Base-by-base conservation (phyloP, 768 basidiomycete species). In the Cyclocybe cylindracea region DNA sequence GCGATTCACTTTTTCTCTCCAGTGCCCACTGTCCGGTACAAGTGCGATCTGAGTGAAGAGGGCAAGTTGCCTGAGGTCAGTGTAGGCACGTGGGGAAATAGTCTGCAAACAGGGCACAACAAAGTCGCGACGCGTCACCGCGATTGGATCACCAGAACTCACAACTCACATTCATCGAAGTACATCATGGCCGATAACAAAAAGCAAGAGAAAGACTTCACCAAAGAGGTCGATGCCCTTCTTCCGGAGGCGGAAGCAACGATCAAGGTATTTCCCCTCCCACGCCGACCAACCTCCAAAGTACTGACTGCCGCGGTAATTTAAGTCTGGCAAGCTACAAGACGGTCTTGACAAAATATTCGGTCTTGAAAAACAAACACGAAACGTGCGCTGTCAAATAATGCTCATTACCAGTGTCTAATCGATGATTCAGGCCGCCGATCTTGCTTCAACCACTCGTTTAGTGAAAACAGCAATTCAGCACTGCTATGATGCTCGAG, bases 291-390 rank as follows among this genome's bases (percentile, higher is more conserved):
- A 46, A 40, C 29, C 19, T 18, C 24, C 24, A 24, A 11, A 2
- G 16, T 29, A 14, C 32, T 50, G 13, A 51, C 59, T 35, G 52
- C 40, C 47, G 24, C 44, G 7, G 51, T 54, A 46, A 48, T 47
- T 57, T 35, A 65, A 96, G 94, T 74, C 85, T 53, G 91, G 89
- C 19, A 87, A 85, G 69, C 77, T 94, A 42, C 84, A 91, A 65
- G 89, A 91, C 31, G 92, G 87, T 18, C 74, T 98, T 32, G 96
- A 99, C 71, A 93, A 90, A 74, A 83, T 98, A 50, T 78, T 94
- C 50, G 71, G 74, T 1, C 78, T 98, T 5, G 97, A 99, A 74
- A 98, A 98, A 72, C 95, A 97, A 69, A 89, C 96, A 2, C 81
- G 97, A 77, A 98, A 98, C 74, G 97, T 92, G 39, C 13, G 1